These are phyloP conservation scores for Xylaria sp. DNA, from an alignment of 495 filamentous ascomycete genomes.

Conservation along the genomic window DNA sequence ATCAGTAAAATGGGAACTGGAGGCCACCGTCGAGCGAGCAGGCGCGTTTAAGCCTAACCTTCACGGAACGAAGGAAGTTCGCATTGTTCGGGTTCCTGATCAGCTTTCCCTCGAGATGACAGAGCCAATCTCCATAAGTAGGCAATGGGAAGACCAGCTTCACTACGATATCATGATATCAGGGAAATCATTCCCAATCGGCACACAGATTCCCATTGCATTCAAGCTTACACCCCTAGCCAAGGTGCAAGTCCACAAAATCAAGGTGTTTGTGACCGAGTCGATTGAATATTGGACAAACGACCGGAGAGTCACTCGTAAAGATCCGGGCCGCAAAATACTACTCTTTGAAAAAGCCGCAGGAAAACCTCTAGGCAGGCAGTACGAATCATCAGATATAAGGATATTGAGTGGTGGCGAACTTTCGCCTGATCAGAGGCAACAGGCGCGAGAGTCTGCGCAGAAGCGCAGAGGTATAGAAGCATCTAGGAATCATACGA, in stretches of 20 bases:
- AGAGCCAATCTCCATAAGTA: slow-evolving; percentile 95
- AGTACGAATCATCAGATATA: slow-evolving; percentile 81
- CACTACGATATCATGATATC: slow-evolving; percentile 99
- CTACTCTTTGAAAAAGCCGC: slow-evolving; percentile 90
- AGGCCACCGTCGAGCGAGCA: slow-evolving; percentile 85
- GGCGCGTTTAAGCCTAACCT: slow-evolving; percentile 94
- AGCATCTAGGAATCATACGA: slow-evolving; percentile 40
- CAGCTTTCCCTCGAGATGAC: slow-evolving; percentile 92
- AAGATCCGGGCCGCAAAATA: slow-evolving; percentile 85
- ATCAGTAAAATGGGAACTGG: slow-evolving; percentile 86
- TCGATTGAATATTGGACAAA: slow-evolving; percentile 92
- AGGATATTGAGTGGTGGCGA: slow-evolving; percentile 84
- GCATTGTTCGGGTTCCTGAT: slow-evolving; percentile 84
- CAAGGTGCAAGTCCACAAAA: slow-evolving; percentile 95
- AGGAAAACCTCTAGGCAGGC: slow-evolving; percentile 76
- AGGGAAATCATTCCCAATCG: slow-evolving; percentile 96
- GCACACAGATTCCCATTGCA: slow-evolving; percentile 91
- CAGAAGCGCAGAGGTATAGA: slow-evolving; percentile 47
- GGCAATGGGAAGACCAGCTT: slow-evolving; percentile 97
- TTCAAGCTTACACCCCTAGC: slow-evolving; percentile 96
- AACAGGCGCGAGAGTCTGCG: slow-evolving; percentile 50
- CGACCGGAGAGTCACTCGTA: slow-evolving; percentile 85
- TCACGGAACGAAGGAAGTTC: slow-evolving; percentile 82
- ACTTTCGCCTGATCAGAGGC: slow-evolving; percentile 51
- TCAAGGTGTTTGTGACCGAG: slow-evolving; percentile 95